A percentile compares a stretch with the other conserved stretches of the same genome.
Conservation (phyloP, 305 asterid species). For the Solanum aculeatissimum region DNA sequence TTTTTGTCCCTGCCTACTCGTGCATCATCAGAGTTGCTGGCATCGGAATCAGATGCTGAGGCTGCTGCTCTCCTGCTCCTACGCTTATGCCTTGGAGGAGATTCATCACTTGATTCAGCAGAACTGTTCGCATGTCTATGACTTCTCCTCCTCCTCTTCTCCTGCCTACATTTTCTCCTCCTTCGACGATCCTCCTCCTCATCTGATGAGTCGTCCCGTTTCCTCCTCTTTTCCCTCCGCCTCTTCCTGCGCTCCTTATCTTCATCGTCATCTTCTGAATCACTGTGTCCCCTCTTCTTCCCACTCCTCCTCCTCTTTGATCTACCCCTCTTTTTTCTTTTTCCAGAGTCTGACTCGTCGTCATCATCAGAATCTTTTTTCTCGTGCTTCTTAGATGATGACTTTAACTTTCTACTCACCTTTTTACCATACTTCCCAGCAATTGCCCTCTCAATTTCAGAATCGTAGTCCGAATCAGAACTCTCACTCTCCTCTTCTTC, state of each 20-base stretch:
- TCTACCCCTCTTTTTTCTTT: conserved; percentile 46
- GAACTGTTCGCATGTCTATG: conserved; percentile 26
- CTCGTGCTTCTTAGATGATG: conserved; percentile 22
- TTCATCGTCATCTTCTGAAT: conserved; percentile 51
- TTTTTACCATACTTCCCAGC: conserved; percentile 40
- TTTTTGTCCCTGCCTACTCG: conserved; percentile 67
- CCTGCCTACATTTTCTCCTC: conserved; percentile 51
- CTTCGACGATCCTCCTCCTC: conserved; percentile 27
- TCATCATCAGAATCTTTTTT: conserved; percentile 33
- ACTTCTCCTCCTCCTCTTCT: conserved; percentile 67
- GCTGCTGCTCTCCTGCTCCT: conserved; percentile 33
- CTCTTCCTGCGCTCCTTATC: conserved; percentile 38
- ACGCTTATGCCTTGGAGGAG: conserved; percentile 22
- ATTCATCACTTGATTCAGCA: conserved; percentile 40
- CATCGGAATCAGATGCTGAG: conserved; percentile 44
- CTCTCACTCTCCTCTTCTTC: conserved; percentile 66
- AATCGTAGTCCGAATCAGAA: conserved; percentile 78
- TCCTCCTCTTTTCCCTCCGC: conserved; percentile 51
- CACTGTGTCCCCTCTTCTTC: conserved; percentile 46
- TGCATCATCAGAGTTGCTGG: conserved; percentile 41
- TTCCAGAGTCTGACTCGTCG: conserved; percentile 20
- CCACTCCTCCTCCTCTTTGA: conserved; percentile 50
- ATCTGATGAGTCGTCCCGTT: conserved; percentile 43
- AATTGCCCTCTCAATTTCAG: conserved; percentile 77
- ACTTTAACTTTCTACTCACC: conserved; percentile 14